These are phyloP conservation scores for Scopulariopsis brevicaulis DNA, from an alignment of 2,329 filamentous ascomycete species.

Conservation along the genomic window DNA sequence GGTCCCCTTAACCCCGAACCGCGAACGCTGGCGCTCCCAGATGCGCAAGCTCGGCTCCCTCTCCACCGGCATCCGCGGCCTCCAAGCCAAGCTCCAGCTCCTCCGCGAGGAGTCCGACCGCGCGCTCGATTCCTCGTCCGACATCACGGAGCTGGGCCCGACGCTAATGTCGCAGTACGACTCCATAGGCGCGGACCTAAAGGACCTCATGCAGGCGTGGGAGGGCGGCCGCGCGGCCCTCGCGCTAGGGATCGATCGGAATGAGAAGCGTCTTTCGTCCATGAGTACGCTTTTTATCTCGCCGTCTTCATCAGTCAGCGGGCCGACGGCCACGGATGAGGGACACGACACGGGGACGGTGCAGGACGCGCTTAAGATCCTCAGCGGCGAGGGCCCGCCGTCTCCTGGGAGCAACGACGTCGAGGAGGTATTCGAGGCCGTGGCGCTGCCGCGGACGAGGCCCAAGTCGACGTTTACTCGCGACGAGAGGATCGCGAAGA, in stretches of 20 bases:
- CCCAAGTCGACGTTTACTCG: slow-evolving; percentile 63
- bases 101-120: slow-evolving; percentile 81
- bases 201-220: slow-evolving; percentile 72
- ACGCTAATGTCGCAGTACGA: slow-evolving; percentile 85
- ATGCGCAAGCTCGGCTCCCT: slow-evolving; percentile 80
- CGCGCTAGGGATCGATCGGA: slow-evolving; percentile 69
- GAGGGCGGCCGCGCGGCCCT: slow-evolving; percentile 77
- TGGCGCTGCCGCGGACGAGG: slow-evolving; percentile 60
- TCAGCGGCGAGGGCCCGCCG: slow-evolving; percentile 59
- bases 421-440: slow-evolving; percentile 80
- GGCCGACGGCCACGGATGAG: slow-evolving; percentile 52
- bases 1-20: slow-evolving; percentile 54
- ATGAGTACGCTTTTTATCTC: slow-evolving; percentile 45
- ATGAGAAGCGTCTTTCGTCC: slow-evolving; percentile 58
- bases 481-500: slow-evolving; percentile 78
- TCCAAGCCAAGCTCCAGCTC: slow-evolving; percentile 91
- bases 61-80: slow-evolving; percentile 77
- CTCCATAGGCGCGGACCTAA: slow-evolving; percentile 80
- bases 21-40: slow-evolving; percentile 76
- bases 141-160: slow-evolving; percentile 64
- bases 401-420: slow-evolving; percentile 37
- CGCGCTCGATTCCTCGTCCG: slow-evolving; percentile 60
- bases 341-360: slow-evolving; percentile 14
- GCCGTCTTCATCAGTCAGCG: slow-evolving; percentile 52
- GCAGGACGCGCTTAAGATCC: slow-evolving; percentile 57